phyloP scores from a whole-genome alignment of 805 yeast genomes.

The Starmerella apis region DNA sequence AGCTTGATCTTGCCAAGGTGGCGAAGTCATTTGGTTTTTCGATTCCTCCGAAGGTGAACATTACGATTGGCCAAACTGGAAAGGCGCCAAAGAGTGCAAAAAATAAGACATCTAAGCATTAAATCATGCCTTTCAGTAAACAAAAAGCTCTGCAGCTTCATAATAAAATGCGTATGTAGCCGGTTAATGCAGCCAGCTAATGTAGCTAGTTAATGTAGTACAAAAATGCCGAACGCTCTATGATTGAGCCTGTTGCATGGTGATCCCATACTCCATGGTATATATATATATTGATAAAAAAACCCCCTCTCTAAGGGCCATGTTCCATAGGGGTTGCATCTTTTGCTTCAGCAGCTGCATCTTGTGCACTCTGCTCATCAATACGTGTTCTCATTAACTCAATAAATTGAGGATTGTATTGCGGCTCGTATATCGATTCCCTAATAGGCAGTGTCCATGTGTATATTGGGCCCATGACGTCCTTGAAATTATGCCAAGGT shows the following conservation, averaged over 20 bases:
- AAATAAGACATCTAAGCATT: background rate
- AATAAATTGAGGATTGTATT: constrained; percentile 4
- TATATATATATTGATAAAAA: no score
- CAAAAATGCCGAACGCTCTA: no score
- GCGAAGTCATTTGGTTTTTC: constrained; percentile 88
- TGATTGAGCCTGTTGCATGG: no score
- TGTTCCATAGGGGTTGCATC: background rate
- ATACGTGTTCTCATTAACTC: constrained; percentile 5
- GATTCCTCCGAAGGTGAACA: constrained; percentile 93
- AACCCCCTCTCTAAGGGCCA: background rate
- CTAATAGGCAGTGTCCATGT: constrained; percentile 28
- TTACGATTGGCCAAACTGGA: constrained; percentile 75
- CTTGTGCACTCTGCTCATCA: constrained; percentile 1
- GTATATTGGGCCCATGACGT: constrained; percentile 29
- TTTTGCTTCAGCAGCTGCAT: no score
- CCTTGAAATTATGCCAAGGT: constrained; percentile 22
- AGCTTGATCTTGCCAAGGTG: constrained; percentile 84
- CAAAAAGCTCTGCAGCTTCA: background rate
- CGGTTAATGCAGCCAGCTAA: no score
- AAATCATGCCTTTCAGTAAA: background rate
- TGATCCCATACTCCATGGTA: no score
- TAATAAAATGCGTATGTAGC: background rate
- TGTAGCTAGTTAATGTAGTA: background rate
- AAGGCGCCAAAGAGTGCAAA: background rate
- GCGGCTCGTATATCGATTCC: constrained; percentile 14